Percentiles rank a stretch among this genome's conserved stretches.
Conservation (phyloP, 495 filamentous ascomycete genomes). For the Tetracladium setigerum region DNA sequence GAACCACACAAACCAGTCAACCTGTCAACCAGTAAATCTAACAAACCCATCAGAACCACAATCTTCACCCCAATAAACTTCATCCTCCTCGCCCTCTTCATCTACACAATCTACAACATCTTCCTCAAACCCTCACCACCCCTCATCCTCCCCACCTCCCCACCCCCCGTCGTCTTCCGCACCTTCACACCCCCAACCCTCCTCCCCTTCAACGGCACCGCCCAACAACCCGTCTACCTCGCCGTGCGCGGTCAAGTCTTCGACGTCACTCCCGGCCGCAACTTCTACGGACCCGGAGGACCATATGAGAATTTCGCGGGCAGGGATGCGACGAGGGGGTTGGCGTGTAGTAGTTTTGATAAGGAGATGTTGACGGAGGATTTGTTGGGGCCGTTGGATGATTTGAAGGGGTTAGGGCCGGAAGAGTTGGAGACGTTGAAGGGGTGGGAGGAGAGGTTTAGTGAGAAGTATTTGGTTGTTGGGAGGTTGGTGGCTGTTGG, state of each 20-base stretch:
- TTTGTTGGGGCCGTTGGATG: conserved; percentile 78
- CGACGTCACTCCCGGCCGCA: conserved; percentile 72
- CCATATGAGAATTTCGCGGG: conserved; percentile 85
- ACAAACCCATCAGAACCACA: conserved; percentile 36
- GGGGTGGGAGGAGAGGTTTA: conserved; percentile 90
- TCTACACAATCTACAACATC: conserved; percentile 62
- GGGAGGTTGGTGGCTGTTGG: conserved; percentile 64
- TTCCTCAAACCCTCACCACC: conserved; percentile 50
- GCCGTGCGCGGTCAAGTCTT: conserved; percentile 89
- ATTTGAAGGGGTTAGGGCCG: conserved; percentile 59
- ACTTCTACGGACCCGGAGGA: conserved; percentile 84
- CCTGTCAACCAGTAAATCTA: not conserved
- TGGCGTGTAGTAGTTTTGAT: conserved; percentile 91
- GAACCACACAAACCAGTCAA: not conserved
- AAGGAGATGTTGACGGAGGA: conserved; percentile 95
- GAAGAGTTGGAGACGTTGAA: conserved; percentile 78
- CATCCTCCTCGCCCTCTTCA: conserved; percentile 60
- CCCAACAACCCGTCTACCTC: conserved; percentile 72
- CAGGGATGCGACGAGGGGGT: conserved; percentile 77
- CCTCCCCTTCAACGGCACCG: conserved; percentile 77
- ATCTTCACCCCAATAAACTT: conserved; percentile 75
- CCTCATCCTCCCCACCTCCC: conserved; percentile 55
- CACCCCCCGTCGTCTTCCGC: conserved; percentile 74
- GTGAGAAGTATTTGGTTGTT: conserved; percentile 89
- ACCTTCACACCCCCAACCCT: conserved; percentile 86